Evolutionary conservation across 352 stramenopile genomes (phyloP).

Genomic region (Plasmopara halstedii): DNA sequence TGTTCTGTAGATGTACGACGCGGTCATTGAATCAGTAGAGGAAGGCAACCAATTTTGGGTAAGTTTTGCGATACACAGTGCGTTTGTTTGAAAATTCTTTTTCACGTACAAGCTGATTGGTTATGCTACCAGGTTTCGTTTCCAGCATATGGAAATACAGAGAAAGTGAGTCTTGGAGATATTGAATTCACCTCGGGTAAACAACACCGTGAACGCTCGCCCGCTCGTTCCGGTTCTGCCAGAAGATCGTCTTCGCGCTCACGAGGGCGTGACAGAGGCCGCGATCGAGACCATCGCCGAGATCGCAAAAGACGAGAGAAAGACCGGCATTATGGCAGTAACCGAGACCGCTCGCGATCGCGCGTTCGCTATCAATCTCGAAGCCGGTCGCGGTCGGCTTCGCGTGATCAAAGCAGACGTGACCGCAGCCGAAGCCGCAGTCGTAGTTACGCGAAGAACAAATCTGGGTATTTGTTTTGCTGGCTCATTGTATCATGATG

Average conservation of each 20-base stretch:
- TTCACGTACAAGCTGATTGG: not conserved
- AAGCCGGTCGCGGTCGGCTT: conserved; percentile 28
- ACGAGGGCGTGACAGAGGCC: conserved; percentile 18
- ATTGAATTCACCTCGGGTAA: conserved; percentile 78
- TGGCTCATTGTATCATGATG: not conserved
- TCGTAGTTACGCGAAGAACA: conserved; percentile 15
- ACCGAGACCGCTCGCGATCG: conserved; percentile 37
- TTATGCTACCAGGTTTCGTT: conserved; percentile 79
- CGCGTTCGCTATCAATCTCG: conserved; percentile 30
- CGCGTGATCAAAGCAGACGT: conserved; percentile 24
- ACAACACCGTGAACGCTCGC: conserved; percentile 16
- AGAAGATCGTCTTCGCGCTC: conserved; percentile 34
- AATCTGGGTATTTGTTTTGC: conserved; percentile 13
- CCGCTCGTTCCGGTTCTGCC: conserved; percentile 29
- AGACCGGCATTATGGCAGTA: too few species aligned
- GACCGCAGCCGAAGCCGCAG: conserved; percentile 26
- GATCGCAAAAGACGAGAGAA: conserved; percentile 6
- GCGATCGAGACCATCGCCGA: conserved; percentile 20
- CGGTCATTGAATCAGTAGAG: conserved; percentile 91
- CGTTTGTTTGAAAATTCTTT: not conserved
- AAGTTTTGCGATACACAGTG: not conserved
- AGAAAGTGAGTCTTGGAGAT: conserved; percentile 92
- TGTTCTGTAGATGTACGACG: conserved; percentile 91
- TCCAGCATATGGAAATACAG: conserved; percentile 94
- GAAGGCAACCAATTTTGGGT: conserved; percentile 73